phyloP scores from a whole-genome alignment of 2,329 filamentous ascomycete species.

The Phyllosticta citribraziliensis region DNA sequence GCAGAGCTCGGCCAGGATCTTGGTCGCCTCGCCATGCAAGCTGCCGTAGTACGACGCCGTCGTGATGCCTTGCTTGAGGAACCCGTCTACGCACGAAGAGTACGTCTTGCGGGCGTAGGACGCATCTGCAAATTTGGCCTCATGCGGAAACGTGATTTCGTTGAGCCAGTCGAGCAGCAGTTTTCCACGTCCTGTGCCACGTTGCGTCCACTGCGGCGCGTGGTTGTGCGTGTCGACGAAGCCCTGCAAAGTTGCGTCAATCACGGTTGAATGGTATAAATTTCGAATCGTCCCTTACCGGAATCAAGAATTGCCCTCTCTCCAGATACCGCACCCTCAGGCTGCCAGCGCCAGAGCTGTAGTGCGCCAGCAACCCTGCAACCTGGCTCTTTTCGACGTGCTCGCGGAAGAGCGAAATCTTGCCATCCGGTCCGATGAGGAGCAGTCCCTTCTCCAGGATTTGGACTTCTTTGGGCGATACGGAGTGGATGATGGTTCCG shows the following conservation, averaged over 20 bases:
- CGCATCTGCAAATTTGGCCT: slow-evolving; percentile 49
- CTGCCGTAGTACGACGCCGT: slow-evolving; percentile 53
- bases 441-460: slow-evolving; percentile 6
- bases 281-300: slow-evolving; percentile 15
- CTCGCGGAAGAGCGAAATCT: slow-evolving; percentile 7
- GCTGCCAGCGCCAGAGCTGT: slow-evolving; percentile 5
- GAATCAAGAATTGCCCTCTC: slow-evolving; percentile 45
- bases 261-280: background rate
- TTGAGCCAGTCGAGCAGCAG: slow-evolving; percentile 47
- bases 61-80: slow-evolving; percentile 53
- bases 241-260: slow-evolving; percentile 21
- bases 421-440: slow-evolving; percentile 7
- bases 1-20: slow-evolving; percentile 47
- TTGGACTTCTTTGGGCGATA: slow-evolving; percentile 6
- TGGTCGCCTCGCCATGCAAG: slow-evolving; percentile 46
- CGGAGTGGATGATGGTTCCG: slow-evolving; percentile 9
- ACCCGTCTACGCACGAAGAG: slow-evolving; percentile 42
- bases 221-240: slow-evolving; percentile 61
- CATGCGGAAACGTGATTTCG: slow-evolving; percentile 54
- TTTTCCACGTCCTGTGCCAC: slow-evolving; percentile 33
- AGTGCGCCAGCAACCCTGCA: slow-evolving; percentile 6
- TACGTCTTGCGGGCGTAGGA: slow-evolving; percentile 32
- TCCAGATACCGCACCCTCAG: slow-evolving; percentile 22
- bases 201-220: slow-evolving; percentile 47
- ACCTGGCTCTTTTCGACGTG: slow-evolving; percentile 8